These are phyloP conservation scores for Tremella mesenterica DNA, from an alignment of 768 basidiomycete genomes.

Conservation along the genomic window DNA sequence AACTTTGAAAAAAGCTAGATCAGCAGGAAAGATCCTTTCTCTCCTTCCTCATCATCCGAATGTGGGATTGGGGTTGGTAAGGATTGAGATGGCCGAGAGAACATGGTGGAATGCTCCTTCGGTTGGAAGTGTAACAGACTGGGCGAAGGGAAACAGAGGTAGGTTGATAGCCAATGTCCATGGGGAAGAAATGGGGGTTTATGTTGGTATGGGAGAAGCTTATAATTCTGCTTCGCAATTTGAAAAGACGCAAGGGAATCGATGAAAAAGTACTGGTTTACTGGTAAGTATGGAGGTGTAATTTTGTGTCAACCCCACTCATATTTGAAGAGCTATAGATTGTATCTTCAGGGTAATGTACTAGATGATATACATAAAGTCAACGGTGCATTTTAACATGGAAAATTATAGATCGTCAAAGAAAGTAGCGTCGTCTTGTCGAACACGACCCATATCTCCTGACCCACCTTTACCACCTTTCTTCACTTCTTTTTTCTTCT, in stretches of 20 bases:
- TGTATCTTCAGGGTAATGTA: too few relatives aligned
- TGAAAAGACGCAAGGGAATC: not conserved
- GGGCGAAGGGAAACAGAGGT: slow-evolving; percentile 47
- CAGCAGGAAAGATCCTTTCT: slow-evolving; percentile 65
- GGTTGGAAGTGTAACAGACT: slow-evolving; percentile 45
- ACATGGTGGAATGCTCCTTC: slow-evolving; percentile 19
- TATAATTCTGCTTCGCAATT: slow-evolving; percentile 8
- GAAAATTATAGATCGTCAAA: slow-evolving; percentile 13
- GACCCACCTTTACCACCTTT: slow-evolving; percentile 9
- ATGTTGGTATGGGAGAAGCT: slow-evolving; percentile 18
- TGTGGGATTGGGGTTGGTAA: slow-evolving; percentile 68
- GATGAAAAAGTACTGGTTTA: not conserved
- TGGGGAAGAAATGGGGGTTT: slow-evolving; percentile 19
- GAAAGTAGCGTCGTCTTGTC: slow-evolving; percentile 4
- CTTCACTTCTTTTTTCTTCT: slow-evolving; percentile 3
- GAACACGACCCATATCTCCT: slow-evolving; percentile 7
- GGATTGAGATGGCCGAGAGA: slow-evolving; percentile 64
- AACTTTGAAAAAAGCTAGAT: slow-evolving; percentile 53
- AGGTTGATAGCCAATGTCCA: slow-evolving; percentile 15
- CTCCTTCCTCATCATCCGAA: slow-evolving; percentile 42
- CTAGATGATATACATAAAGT: slow-evolving; percentile 1
- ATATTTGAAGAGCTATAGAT: too few relatives aligned
- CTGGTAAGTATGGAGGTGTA: too few relatives aligned
- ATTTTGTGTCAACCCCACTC: too few relatives aligned
- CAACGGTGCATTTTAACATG: not conserved